Percentiles rank a stretch among this genome's conserved stretches.
Evolutionary conservation across 1,284 basidiomycete species (phyloP).

Genomic region (Cryptococcus neoformans): DNA sequence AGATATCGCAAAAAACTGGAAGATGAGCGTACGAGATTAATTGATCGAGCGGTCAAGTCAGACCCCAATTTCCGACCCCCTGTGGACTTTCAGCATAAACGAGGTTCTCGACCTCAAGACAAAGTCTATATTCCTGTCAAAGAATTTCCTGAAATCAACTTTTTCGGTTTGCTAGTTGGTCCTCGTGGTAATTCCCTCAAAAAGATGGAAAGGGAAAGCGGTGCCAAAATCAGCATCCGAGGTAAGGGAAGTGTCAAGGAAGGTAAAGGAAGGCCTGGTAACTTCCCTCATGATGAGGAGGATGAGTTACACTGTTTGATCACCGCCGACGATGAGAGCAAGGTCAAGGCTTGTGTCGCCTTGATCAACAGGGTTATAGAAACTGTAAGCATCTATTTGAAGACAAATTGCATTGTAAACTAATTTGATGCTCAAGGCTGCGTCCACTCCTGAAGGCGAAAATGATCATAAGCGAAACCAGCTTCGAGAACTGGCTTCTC

Average conservation of each 20-base stretch:
- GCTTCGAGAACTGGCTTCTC: slow-evolving; percentile 91
- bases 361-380: slow-evolving; percentile 99
- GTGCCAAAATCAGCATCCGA: slow-evolving; percentile 97
- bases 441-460: slow-evolving; percentile 97
- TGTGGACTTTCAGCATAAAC: slow-evolving; percentile 77
- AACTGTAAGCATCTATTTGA: slow-evolving; percentile 62
- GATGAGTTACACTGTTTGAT: slow-evolving; percentile 99
- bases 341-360: slow-evolving; percentile 84
- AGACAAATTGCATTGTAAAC: background rate
- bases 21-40: slow-evolving; percentile 89
- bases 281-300: slow-evolving; percentile 92
- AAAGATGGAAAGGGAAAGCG: slow-evolving; percentile 98
- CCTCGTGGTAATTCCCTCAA: slow-evolving; percentile 98
- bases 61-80: slow-evolving; percentile 97
- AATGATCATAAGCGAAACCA: slow-evolving; percentile 99
- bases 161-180: slow-evolving; percentile 96
- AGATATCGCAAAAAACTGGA: slow-evolving; percentile 97
- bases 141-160: slow-evolving; percentile 99
- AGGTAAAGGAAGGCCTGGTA: slow-evolving; percentile 90
- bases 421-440: slow-evolving; percentile 60
- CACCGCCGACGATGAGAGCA: slow-evolving; percentile 86
- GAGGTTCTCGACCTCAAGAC: slow-evolving; percentile 86
- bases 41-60: slow-evolving; percentile 94
- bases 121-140: slow-evolving; percentile 99
- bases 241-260: slow-evolving; percentile 99